A percentile compares a stretch with the other conserved stretches of the same genome.
Evolutionary conservation across 176 grass and related monocot genomes (phyloP).

Genomic region (Aegilops longissima): DNA sequence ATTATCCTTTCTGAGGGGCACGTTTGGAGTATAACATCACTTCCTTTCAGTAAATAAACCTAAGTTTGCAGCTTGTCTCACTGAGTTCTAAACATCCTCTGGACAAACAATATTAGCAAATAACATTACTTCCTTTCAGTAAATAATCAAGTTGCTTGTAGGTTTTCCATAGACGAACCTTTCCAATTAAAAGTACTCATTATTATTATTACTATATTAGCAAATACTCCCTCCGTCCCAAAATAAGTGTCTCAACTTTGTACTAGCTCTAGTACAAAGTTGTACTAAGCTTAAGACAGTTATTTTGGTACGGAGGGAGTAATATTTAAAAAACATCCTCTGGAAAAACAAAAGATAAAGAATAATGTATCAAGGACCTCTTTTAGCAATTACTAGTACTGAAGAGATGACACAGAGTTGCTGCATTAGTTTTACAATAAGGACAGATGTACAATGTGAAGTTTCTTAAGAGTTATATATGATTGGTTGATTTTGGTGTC

Average conservation of each 20-base stretch:
- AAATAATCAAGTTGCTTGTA: slow-evolving; percentile 20
- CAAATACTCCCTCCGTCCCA: too few species aligned
- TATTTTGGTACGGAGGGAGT: too few species aligned
- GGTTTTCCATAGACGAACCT: neutral
- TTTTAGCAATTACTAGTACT: slow-evolving; percentile 8
- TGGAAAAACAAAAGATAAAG: neutral
- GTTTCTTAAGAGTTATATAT: neutral
- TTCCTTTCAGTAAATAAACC: neutral
- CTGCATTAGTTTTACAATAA: neutral
- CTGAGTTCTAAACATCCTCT: neutral
- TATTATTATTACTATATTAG: slow-evolving; percentile 1
- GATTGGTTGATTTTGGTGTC: neutral
- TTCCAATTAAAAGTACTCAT: neutral
- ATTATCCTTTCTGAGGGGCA: neutral
- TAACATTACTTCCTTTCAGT: too few species aligned
- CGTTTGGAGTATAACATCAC: neutral
- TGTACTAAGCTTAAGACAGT: too few species aligned
- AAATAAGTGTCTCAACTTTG: too few species aligned
- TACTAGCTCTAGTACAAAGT: too few species aligned
- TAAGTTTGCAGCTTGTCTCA: neutral
- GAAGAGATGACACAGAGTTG: neutral
- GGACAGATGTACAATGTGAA: neutral
- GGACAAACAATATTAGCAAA: too few species aligned
- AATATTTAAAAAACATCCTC: neutral
- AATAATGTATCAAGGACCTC: neutral